phyloP scores from a whole-genome alignment of 768 basidiomycete genomes.

The Russula ochroleuca region DNA sequence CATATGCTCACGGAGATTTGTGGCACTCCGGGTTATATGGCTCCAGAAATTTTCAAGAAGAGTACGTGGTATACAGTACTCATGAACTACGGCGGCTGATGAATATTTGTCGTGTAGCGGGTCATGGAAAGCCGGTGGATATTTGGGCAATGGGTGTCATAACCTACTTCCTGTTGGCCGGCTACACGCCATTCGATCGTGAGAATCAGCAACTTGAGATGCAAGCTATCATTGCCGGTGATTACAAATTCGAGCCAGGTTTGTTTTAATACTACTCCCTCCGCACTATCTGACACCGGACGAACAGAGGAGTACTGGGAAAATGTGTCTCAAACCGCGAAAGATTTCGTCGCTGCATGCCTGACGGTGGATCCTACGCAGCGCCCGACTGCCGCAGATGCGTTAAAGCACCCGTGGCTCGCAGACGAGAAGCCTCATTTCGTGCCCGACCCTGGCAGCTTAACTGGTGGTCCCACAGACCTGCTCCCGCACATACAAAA shows the following conservation, averaged over 20 bases:
- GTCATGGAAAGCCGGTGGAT: constrained; percentile 93
- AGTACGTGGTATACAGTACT: constrained; percentile 43
- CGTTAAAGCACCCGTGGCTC: constrained; percentile 80
- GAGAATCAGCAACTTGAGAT: constrained; percentile 86
- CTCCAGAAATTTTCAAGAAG: constrained; percentile 94
- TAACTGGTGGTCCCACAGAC: constrained; percentile 61
- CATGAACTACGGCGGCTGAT: neutral
- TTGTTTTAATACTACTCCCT: constrained; percentile 19
- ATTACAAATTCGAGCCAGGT: constrained; percentile 86
- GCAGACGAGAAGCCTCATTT: constrained; percentile 64
- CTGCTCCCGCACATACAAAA: constrained; percentile 86
- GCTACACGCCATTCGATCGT: constrained; percentile 96
- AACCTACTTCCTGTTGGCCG: constrained; percentile 91
- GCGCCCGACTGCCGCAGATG: constrained; percentile 75
- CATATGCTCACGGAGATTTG: constrained; percentile 91
- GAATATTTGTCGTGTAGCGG: constrained; percentile 45
- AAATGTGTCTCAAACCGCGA: constrained; percentile 78
- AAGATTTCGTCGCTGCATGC: constrained; percentile 76
- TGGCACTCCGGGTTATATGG: constrained; percentile 94
- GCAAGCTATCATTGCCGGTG: constrained; percentile 90
- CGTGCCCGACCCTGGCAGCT: constrained; percentile 55
- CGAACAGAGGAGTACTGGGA: constrained; percentile 73
- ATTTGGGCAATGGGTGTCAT: constrained; percentile 99
- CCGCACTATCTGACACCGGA: neutral
- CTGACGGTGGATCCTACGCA: constrained; percentile 76